Evolutionary conservation across 2,329 filamentous ascomycete genomes (phyloP), one percentile per base, ranked within the genome.

Genomic region (Metarhizium sp.): DNA sequence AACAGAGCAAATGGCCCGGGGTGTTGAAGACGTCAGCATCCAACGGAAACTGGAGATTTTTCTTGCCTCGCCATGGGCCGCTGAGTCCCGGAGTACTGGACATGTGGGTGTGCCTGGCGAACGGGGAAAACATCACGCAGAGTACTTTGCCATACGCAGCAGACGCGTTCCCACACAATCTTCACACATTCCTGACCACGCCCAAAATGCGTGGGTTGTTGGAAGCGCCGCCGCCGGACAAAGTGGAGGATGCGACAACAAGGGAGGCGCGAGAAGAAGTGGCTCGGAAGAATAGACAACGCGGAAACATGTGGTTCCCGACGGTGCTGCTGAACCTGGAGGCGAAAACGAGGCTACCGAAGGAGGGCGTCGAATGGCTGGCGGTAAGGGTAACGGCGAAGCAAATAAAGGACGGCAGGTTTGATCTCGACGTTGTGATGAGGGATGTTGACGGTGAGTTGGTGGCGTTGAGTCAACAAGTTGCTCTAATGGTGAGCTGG

Each of bases 261-360:
- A 32, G 68, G 92, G 63, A 90, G 87, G 65, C 63, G 92, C 40
- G 87, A 92, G 62, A 73, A 88, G 45, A 92, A 91, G 73, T 87
- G 85, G 65, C 67, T 18, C 25, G 38, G 14, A 52, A 7, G 20
- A 30, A 34, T 18, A 16, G 43, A 34, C 13, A 45, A 6, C 50
- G 53, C 76, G 5, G 66, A 91, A 51, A 67, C 6, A 82, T 82
- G 61, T 91, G 87, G 88, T 90, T 89, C 66, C 87, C 87, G 0
- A 94, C 89, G 0, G 70, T 94, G 1, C 72, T 85, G 29, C 69
- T 94, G 64, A 91, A 89, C 65, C 63, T 95, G 32, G 88, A 94
- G 59, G 73, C 90, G 46, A 94, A 92, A 73, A 88, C 85, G 66
- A 67, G 76, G 4, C 66, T 95, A 47, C 87, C 87, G 0, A 70